These are phyloP conservation scores for Sporothrix luriei DNA, from an alignment of 2,329 filamentous ascomycete genomes.

Conservation along the genomic window DNA sequence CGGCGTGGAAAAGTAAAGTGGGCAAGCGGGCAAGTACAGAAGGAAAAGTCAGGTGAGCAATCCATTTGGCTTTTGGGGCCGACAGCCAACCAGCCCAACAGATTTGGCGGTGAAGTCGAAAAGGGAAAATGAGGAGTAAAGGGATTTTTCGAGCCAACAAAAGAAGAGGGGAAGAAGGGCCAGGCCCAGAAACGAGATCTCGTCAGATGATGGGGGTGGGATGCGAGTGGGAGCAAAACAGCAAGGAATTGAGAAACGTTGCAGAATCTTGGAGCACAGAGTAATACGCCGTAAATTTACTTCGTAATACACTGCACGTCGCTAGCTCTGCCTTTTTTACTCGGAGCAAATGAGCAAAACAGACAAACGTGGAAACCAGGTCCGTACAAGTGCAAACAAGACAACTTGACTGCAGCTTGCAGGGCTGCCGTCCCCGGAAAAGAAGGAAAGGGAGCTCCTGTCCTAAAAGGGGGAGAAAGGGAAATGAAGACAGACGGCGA, in stretches of 20 bases:
- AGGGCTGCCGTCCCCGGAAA: background rate
- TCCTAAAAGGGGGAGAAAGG: conserved; percentile 17
- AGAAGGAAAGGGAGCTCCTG: conserved; percentile 8
- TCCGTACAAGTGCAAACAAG: background rate
- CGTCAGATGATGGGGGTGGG: background rate
- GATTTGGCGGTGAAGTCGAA: conserved; percentile 32
- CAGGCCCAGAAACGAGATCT: background rate
- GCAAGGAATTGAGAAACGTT: background rate
- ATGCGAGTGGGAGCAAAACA: background rate
- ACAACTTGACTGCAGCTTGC: background rate
- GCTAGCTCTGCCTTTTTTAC: background rate
- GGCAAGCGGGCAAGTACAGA: conserved; percentile 11
- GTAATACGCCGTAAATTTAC: background rate
- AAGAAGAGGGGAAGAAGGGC: background rate
- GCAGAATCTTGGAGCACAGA: background rate
- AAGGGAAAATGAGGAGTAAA: background rate
- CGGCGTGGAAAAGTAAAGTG: conserved; percentile 8
- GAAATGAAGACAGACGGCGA: conserved; percentile 24
- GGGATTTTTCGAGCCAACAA: conserved; percentile 11
- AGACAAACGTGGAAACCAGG: background rate
- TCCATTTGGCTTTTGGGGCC: background rate
- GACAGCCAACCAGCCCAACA: conserved; percentile 8
- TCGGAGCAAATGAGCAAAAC: background rate
- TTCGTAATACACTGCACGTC: background rate
- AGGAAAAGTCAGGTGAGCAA: conserved; percentile 31